Conservation (phyloP, 495 filamentous ascomycete species). For the Podospora pseudoanserina region DNA sequence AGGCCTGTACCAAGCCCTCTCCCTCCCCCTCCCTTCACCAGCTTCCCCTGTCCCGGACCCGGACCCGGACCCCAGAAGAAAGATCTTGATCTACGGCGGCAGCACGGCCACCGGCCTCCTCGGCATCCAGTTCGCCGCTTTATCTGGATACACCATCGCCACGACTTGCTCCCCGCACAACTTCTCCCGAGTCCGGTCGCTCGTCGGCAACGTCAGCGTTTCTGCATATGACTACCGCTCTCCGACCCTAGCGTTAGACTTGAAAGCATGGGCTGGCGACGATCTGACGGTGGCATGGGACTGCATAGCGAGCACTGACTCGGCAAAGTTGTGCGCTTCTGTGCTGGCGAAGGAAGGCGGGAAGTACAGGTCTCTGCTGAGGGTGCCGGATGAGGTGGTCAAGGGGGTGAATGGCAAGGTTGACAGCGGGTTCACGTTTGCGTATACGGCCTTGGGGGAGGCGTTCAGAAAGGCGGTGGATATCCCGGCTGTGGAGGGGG, state of each 20-base stretch:
- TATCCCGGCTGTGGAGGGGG: constrained; percentile 18
- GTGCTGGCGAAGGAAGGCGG: constrained; percentile 26
- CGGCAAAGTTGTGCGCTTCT: constrained; percentile 25
- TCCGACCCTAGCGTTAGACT: constrained; percentile 33
- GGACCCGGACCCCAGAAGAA: background rate
- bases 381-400: constrained; percentile 20
- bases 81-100: constrained; percentile 51
- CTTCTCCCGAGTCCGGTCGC: constrained; percentile 36
- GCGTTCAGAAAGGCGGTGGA: constrained; percentile 11
- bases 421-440: constrained; percentile 24
- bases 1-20: constrained; percentile 42
- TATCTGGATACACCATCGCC: constrained; percentile 44
- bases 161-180: constrained; percentile 44
- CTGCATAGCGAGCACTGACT: constrained; percentile 26
- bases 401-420: constrained; percentile 30
- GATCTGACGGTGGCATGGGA: constrained; percentile 32
- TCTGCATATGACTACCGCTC: constrained; percentile 46
- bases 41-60: constrained; percentile 23
- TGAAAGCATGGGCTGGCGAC: constrained; percentile 29
- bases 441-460: constrained; percentile 30
- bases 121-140: constrained; percentile 45
- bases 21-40: constrained; percentile 36
- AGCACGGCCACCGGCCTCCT: constrained; percentile 47
- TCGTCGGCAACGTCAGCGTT: constrained; percentile 38
- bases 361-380: constrained; percentile 26